Conservation (phyloP, 2,329 filamentous ascomycete genomes). For the Ophiostoma novo-ulmi region DNA sequence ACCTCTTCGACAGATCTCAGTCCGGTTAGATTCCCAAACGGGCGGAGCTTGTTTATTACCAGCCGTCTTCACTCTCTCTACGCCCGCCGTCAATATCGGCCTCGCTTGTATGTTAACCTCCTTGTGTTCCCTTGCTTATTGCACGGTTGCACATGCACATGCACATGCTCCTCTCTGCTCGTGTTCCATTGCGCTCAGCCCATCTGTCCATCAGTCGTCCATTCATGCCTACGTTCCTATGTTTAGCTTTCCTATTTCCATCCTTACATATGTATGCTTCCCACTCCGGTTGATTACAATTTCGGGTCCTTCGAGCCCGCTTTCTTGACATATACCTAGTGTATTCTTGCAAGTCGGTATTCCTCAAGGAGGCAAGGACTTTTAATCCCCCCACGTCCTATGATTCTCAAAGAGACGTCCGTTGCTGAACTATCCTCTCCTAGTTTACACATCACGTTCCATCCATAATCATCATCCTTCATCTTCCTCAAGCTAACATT, state of each 20-base stretch:
- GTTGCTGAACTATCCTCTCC: neutral
- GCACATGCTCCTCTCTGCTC: neutral
- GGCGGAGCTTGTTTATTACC: slow-evolving; percentile 11
- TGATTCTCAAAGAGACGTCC: neutral
- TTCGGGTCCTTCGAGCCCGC: neutral
- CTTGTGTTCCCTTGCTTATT: neutral
- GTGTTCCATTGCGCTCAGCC: neutral
- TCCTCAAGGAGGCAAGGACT: too few relatives aligned
- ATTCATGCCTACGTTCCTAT: neutral
- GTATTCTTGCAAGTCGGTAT: neutral
- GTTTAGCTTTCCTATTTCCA: neutral
- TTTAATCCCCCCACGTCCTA: neutral
- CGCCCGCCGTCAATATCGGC: neutral
- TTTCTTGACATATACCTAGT: neutral
- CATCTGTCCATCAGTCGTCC: neutral
- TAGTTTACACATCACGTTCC: neutral
- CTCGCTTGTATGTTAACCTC: slow-evolving; percentile 8
- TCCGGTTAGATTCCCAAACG: slow-evolving; percentile 20
- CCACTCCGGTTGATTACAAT: neutral
- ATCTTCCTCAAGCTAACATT: neutral
- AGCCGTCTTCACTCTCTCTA: neutral
- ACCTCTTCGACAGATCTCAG: slow-evolving; percentile 17
- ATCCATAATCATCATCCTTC: neutral
- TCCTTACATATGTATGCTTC: neutral
- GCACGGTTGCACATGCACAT: neutral